Evolutionary conservation across 768 basidiomycete species (phyloP), one percentile per base, ranked within the genome.

Genomic region (Tylopilus vinaceipallidus): DNA sequence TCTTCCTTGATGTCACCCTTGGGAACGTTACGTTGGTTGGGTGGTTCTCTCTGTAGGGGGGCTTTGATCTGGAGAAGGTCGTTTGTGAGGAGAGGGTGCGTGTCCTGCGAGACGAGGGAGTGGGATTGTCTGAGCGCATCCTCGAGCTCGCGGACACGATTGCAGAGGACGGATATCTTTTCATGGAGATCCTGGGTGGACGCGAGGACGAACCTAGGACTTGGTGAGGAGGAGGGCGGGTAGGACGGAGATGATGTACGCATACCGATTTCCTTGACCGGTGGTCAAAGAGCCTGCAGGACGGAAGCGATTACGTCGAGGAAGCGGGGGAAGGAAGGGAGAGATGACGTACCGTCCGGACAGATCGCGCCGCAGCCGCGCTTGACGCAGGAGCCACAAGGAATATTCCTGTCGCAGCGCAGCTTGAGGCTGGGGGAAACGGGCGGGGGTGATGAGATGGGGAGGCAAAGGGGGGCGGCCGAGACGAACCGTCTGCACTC

Each of bases 171-270:
- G 17, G 79, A 72, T 46, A 91, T 90, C 67, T 91, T 90, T 67
- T 90, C 87, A 60, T 91, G 88, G 1, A 91, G 73, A 56, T 90
- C 88, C 65, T 85, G 84, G 0, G 86, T 89, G 0, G 85, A 86
- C 0, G 86, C 88, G 24, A 90, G 78, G 1, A 90, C 86, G 59
- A 90, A 91, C 19, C 87, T 86, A 55, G 2, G 52, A 47, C 9
- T 3, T 42, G 23, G 41, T 29, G 5, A 30, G 56, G 54, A 35
- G 20, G 40, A 37, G 19, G 13, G 35, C n/a, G 45, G 9, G 16
- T n/a, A 37, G 19, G 0, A 14, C 22, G 44, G 42, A 42, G 0
- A 33, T 2, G 27, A 17, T 23, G 29, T 45, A 53, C 26, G 60
- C 71, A 41, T 57, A 86, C 86, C 86, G 80, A 74, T 88, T 89